Conservation (phyloP, 352 stramenopile species). For the Globisporangium megalacanthum region DNA sequence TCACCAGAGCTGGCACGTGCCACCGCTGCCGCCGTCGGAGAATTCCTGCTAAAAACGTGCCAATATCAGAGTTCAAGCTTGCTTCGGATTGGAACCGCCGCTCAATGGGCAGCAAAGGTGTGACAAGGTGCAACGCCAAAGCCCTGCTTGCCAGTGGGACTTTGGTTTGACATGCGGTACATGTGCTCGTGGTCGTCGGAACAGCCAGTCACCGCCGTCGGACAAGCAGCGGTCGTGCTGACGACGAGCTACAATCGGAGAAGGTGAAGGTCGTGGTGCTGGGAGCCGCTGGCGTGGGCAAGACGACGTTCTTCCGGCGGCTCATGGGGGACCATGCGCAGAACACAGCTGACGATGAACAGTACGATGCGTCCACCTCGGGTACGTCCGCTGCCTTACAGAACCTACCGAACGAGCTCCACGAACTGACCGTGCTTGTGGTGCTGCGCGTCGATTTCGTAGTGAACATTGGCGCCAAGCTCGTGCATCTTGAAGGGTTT, state of each 20-base stretch:
- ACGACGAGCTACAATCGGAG: constrained; percentile 8
- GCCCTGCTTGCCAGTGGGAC: too few relatives aligned
- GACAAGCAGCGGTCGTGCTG: constrained; percentile 7
- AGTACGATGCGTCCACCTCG: constrained; percentile 29
- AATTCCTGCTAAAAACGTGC: too few relatives aligned
- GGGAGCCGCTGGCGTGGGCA: constrained; percentile 33
- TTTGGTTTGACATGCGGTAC: not conserved
- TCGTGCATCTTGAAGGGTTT: constrained; percentile 36
- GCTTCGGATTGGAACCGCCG: too few relatives aligned
- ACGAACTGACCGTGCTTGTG: too few relatives aligned
- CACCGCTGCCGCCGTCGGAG: too few relatives aligned
- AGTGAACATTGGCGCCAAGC: constrained; percentile 50
- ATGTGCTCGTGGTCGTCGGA: too few relatives aligned
- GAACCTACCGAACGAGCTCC: too few relatives aligned
- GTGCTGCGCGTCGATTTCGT: not conserved
- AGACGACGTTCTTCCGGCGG: constrained; percentile 48
- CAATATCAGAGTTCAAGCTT: too few relatives aligned
- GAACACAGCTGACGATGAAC: not conserved
- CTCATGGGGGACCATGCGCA: constrained; percentile 26
- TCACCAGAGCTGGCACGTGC: too few relatives aligned
- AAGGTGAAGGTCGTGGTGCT: constrained; percentile 51
- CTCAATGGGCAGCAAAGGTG: too few relatives aligned
- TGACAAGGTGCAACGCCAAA: too few relatives aligned
- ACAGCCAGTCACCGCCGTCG: constrained; percentile 9
- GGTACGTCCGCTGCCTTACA: constrained; percentile 23